Base-by-base conservation (phyloP, 495 filamentous ascomycete species). In the Aspergillus haitiensis region DNA sequence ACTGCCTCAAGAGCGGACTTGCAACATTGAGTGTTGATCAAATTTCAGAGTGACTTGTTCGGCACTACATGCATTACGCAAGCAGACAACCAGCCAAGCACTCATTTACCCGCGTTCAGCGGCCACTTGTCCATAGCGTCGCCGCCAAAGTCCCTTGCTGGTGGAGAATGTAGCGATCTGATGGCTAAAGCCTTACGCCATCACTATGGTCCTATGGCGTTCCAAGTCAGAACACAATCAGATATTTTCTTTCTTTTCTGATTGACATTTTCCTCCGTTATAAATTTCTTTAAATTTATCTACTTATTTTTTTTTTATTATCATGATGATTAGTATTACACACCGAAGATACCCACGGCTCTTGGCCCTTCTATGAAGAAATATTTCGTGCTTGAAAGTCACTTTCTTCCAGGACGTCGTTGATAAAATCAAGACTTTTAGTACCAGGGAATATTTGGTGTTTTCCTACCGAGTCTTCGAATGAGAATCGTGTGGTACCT, bases 111-210 rank as follows among this genome's bases (percentile, higher is more conserved):
- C 70, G 72, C 70, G 66, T 67, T 71, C 72, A 67, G 70, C 64
- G 61, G 64, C 67, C 70, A 70, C 64, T 70, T 72, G 72, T 70
- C 68, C 69, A 72, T 68, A 67, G 67, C 65, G 66, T 53, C 52
- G 54, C 65, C 55, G 64, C 63, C 54, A 63, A 61, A 70, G 73
- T 75, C 75, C 75, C 72, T 76, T 74, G 69, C 69, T 50, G 67
- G 75, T 78, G 75, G 73, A 66, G 73, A 73, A 74, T 72, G 72
- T 70, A 70, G 65, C 75, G 73, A 78, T 78, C 75, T 66, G 52
- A 65, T 65, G 66, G 61, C 57, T 55, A 50, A 66, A 63, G 62
- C 63, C 66, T 73, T 63, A 70, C 69, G 74, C 71, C 71, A 74
- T 75, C 56, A 45, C 55, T 40, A 16, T 54, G 53, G 56, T 64